phyloP scores from a whole-genome alignment of 2,329 filamentous ascomycete species.

The Anisogramma anomala region DNA sequence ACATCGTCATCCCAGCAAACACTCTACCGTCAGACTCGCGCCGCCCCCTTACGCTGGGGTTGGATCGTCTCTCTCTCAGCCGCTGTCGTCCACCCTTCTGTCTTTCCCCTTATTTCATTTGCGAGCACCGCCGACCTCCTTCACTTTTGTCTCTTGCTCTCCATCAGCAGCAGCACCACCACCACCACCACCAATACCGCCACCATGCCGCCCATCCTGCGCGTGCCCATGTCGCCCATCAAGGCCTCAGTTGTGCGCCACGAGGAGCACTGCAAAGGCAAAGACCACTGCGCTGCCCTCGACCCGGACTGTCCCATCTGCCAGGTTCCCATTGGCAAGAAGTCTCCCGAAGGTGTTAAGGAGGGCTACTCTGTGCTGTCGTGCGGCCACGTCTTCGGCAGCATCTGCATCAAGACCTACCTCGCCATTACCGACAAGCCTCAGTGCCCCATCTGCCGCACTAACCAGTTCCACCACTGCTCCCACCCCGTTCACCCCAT shows the following conservation, averaged over 20 bases:
- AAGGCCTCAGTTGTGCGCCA: conserved; percentile 12
- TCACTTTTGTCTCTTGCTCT: not conserved
- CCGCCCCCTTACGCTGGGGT: not conserved
- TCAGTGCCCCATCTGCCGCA: conserved; percentile 14
- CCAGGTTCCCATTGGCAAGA: conserved; percentile 13
- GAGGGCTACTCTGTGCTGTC: conserved; percentile 13
- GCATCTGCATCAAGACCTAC: conserved; percentile 15
- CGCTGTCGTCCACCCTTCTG: conserved; percentile 5
- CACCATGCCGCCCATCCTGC: conserved; percentile 10
- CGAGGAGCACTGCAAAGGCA: conserved; percentile 6
- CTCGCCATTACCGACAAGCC: conserved; percentile 15
- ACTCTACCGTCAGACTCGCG: not conserved
- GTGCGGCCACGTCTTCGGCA: conserved; percentile 15
- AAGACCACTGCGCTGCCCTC: not conserved
- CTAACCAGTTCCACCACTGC: conserved; percentile 14
- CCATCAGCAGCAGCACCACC: too few relatives aligned
- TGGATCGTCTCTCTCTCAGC: conserved; percentile 3
- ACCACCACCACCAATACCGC: not conserved
- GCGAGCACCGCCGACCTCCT: conserved; percentile 5
- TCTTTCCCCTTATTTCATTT: conserved; percentile 8
- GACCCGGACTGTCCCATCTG: conserved; percentile 14
- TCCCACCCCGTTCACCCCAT: conserved; percentile 12
- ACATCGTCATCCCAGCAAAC: not conserved
- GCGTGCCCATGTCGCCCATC: conserved; percentile 8
- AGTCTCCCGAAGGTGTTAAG: conserved; percentile 13